phyloP scores from a whole-genome alignment of 164 flowering plant species.

The Kalanchoe fedtschenkoi region DNA sequence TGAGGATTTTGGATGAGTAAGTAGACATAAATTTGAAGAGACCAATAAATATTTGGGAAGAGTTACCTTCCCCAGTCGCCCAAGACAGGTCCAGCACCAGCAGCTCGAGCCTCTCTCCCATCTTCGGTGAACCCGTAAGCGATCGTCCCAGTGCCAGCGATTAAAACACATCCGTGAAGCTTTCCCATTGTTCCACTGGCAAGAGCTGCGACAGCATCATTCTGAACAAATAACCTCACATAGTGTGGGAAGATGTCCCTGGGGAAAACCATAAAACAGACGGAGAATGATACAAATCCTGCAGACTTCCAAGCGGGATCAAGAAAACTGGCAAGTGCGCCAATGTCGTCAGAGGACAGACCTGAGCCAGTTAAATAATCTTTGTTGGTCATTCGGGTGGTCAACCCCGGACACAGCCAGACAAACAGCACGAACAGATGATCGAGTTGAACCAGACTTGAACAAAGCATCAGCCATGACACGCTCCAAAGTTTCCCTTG shows the following conservation, averaged over 20 bases:
- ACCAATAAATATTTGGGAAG: neutral
- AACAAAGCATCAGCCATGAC: slow-evolving; percentile 80
- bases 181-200: slow-evolving; percentile 94
- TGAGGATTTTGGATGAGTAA: too few species aligned
- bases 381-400: slow-evolving; percentile 75
- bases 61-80: slow-evolving; percentile 98
- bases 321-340: neutral
- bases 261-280: neutral
- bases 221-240: slow-evolving; percentile 66
- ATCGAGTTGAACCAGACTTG: slow-evolving; percentile 42
- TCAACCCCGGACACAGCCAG: slow-evolving; percentile 88
- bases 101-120: slow-evolving; percentile 90
- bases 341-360: slow-evolving; percentile 8
- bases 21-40: neutral
- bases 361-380: slow-evolving; percentile 82
- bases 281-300: neutral
- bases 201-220: slow-evolving; percentile 95
- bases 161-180: slow-evolving; percentile 92
- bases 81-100: slow-evolving; percentile 90
- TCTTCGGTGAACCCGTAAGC: slow-evolving; percentile 86
- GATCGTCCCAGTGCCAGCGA: slow-evolving; percentile 91
- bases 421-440: slow-evolving; percentile 79
- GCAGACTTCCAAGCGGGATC: neutral
- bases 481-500: slow-evolving; percentile 66
- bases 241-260: slow-evolving; percentile 67